phyloP scores from a whole-genome alignment of 345 rosid genomes.

The Gossypium anomalum region DNA sequence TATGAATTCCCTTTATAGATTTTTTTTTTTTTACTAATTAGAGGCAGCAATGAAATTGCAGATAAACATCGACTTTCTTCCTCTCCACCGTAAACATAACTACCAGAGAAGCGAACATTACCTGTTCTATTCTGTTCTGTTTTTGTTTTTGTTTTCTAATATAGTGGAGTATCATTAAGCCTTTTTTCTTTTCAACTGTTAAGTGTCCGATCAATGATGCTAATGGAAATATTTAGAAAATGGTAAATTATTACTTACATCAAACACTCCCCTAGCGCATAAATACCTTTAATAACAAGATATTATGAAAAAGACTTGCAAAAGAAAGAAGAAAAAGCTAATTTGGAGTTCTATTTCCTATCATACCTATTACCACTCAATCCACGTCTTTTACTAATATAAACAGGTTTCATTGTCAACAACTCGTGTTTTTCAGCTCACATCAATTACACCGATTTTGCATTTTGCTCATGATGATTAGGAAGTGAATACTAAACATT shows the following conservation, averaged over 20 bases:
- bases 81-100: conserved; percentile 3
- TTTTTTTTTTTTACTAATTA: background rate
- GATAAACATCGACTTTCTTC: conserved; percentile 3
- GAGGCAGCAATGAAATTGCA: conserved; percentile 11
- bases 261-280: background rate
- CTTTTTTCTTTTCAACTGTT: background rate
- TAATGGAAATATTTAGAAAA: background rate
- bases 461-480: conserved; percentile 20
- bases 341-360: background rate
- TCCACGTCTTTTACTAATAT: background rate
- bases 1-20: background rate
- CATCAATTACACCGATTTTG: conserved; percentile 3
- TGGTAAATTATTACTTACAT: background rate
- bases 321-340: background rate
- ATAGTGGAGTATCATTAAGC: conserved; percentile 8
- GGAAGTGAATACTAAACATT: conserved; percentile 22
- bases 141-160: background rate
- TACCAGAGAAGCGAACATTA: background rate
- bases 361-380: conserved; percentile 13
- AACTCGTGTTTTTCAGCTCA: background rate
- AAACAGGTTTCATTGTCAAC: background rate
- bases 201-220: conserved; percentile 7
- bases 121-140: background rate
- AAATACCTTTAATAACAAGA: background rate
- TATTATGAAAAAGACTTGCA: conserved; percentile 8